phyloP scores from a whole-genome alignment of 2,329 filamentous ascomycete species.

The Talaromyces rugulosus region DNA sequence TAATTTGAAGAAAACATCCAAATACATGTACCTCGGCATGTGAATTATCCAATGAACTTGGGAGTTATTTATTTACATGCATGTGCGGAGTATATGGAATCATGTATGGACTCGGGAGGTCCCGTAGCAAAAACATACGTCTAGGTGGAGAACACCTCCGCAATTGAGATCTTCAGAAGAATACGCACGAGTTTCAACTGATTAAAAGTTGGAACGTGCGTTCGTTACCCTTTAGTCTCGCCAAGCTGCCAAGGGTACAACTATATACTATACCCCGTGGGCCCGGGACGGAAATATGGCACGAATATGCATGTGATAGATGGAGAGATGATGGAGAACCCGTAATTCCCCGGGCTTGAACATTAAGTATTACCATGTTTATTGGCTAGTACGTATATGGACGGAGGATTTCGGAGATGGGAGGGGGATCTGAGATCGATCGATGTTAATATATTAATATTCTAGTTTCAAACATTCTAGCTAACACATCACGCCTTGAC shows the following conservation, averaged over 20 bases:
- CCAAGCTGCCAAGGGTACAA: no score
- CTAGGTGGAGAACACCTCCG: no score
- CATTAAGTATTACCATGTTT: no score
- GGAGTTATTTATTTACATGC: not conserved
- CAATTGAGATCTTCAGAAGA: no score
- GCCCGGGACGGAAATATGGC: not conserved
- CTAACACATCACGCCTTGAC: not conserved
- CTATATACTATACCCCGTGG: no score
- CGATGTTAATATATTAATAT: not conserved
- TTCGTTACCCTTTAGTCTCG: no score
- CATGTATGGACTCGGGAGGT: no score
- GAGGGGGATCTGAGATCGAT: not conserved
- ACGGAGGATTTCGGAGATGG: not conserved
- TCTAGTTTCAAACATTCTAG: not conserved
- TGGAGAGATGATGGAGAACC: not conserved
- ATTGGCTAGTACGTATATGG: no score
- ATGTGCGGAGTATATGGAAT: no score
- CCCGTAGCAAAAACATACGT: no score
- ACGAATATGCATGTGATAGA: not conserved
- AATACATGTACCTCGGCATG: not conserved
- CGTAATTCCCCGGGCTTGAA: not conserved
- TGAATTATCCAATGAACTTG: not conserved
- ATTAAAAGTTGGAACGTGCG: no score
- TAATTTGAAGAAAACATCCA: not conserved
- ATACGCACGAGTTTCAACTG: no score